These are phyloP conservation scores for Clonostachys rosea DNA, from an alignment of 2,329 filamentous ascomycete genomes.

Conservation along the genomic window DNA sequence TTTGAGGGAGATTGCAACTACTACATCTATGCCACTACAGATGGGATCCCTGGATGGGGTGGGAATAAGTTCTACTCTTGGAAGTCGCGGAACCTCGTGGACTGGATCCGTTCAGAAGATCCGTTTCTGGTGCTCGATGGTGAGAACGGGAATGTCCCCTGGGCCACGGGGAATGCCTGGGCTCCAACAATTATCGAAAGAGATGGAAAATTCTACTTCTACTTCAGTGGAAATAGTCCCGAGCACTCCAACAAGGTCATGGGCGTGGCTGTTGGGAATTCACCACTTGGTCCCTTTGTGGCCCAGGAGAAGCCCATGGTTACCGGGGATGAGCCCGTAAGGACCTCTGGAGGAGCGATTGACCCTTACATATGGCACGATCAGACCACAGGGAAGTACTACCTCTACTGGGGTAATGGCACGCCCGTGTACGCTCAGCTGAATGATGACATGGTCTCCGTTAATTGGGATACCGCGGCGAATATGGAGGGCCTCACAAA, in stretches of 20 bases:
- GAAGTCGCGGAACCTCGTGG: constrained; percentile 35
- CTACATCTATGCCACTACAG: constrained; percentile 42
- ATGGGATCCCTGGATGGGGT: constrained; percentile 36
- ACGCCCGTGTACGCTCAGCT: constrained; percentile 32
- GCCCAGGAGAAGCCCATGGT: constrained; percentile 49
- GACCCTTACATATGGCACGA: constrained; percentile 60
- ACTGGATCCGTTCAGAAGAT: constrained; percentile 30
- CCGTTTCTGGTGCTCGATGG: constrained; percentile 40
- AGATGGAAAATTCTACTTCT: constrained; percentile 60
- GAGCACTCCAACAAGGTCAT: constrained; percentile 54
- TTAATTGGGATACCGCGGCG: constrained; percentile 26
- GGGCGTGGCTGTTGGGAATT: constrained; percentile 52
- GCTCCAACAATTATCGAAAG: constrained; percentile 58
- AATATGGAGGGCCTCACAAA: constrained; percentile 27
- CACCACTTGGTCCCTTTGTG: constrained; percentile 55
- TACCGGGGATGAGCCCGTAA: constrained; percentile 45
- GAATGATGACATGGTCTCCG: constrained; percentile 36
- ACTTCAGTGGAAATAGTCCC: constrained; percentile 50
- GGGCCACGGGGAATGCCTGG: constrained; percentile 64
- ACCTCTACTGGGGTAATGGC: constrained; percentile 58
- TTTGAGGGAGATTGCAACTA: constrained; percentile 30
- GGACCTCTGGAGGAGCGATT: constrained; percentile 38
- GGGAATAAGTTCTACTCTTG: constrained; percentile 41
- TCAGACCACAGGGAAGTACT: constrained; percentile 49
- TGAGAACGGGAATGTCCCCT: constrained; percentile 49